Conservation (phyloP, 352 stramenopile genomes). For the Pythium aquatile region DNA sequence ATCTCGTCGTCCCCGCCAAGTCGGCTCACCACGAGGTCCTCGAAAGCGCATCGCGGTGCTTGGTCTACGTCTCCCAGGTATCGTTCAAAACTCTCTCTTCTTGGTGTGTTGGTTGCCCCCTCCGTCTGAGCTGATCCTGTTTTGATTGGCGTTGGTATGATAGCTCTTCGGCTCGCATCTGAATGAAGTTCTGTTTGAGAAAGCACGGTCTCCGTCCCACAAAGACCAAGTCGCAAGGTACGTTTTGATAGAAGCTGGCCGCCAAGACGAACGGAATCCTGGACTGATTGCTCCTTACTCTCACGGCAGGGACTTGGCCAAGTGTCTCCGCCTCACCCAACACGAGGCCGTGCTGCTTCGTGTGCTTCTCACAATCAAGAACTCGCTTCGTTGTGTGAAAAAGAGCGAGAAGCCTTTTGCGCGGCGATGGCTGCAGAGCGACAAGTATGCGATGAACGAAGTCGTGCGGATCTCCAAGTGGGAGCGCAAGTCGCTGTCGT, state of each 20-base stretch:
- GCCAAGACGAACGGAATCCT: background rate
- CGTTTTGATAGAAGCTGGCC: background rate
- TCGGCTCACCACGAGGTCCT: conserved; percentile 23
- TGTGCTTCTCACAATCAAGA: conserved; percentile 56
- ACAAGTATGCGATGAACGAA: conserved; percentile 22
- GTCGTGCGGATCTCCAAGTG: conserved; percentile 11
- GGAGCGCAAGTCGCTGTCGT: background rate
- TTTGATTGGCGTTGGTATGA: background rate
- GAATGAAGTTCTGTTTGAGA: conserved; percentile 50
- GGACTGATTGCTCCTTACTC: background rate
- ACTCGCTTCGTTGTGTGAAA: conserved; percentile 50
- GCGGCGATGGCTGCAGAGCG: conserved; percentile 12
- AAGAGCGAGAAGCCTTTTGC: conserved; percentile 24
- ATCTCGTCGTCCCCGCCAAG: background rate
- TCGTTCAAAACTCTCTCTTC: background rate
- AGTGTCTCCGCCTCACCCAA: background rate
- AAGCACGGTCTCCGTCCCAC: conserved; percentile 2
- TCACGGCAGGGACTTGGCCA: background rate
- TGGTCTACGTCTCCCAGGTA: conserved; percentile 68
- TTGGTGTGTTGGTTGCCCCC: background rate
- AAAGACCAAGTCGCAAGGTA: conserved; percentile 29
- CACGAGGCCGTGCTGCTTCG: conserved; percentile 40
- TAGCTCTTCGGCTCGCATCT: conserved; percentile 63
- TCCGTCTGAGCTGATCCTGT: background rate
- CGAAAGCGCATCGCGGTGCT: conserved; percentile 49